Evolutionary conservation across 1,284 basidiomycete genomes (phyloP).

Genomic region (Phylloporus sp.): DNA sequence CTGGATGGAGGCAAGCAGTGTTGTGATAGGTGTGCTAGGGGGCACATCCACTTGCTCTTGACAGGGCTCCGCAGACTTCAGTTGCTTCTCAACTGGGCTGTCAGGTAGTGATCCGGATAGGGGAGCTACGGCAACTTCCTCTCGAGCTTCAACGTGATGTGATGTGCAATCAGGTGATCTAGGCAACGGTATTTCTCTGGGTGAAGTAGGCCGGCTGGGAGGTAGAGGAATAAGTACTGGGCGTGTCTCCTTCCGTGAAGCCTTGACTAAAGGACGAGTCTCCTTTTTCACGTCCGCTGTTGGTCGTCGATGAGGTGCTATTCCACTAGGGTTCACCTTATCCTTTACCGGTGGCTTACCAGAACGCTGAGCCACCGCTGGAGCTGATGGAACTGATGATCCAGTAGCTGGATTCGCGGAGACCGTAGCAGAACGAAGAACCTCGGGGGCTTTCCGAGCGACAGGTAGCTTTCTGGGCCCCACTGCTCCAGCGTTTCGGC

Average conservation of each 20-base stretch:
- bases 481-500: conserved; percentile 10
- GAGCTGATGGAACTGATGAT: conserved; percentile 6
- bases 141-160: conserved; percentile 5
- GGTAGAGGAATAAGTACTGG: conserved; percentile 43
- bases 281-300: conserved; percentile 15
- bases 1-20: conserved; percentile 72
- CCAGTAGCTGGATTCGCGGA: conserved; percentile 19
- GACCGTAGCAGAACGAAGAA: conserved; percentile 12
- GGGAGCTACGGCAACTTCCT: conserved; percentile 6
- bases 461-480: conserved; percentile 6
- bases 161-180: conserved; percentile 33
- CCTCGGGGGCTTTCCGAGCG: conserved; percentile 19
- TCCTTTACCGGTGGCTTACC: conserved; percentile 23
- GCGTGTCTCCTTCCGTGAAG: conserved; percentile 20
- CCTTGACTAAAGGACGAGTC: conserved; percentile 23
- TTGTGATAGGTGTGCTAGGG: conserved; percentile 71
- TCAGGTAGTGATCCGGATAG: background rate
- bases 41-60: conserved; percentile 11
- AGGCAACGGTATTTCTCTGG: conserved; percentile 38
- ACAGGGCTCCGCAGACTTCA: conserved; percentile 6
- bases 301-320: conserved; percentile 18
- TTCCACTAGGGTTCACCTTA: conserved; percentile 11
- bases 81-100: background rate
- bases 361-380: conserved; percentile 15
- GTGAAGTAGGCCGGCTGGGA: conserved; percentile 31